phyloP scores from a whole-genome alignment of 371 early-diverging fungal genomes.

The Dichotomocladium elegans region DNA sequence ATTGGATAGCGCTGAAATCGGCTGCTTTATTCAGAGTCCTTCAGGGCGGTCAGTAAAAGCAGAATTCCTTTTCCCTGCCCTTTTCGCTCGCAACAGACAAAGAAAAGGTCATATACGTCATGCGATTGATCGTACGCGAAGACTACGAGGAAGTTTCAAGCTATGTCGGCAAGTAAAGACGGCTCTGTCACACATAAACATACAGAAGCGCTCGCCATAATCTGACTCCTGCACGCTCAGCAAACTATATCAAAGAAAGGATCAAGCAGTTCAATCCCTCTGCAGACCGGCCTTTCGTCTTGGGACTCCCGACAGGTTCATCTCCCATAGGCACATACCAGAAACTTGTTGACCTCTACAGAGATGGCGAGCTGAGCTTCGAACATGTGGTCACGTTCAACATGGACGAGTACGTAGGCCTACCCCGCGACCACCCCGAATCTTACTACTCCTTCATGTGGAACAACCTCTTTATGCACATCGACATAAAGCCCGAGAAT shows the following conservation, averaged over 20 bases:
- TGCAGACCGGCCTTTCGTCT: conserved; percentile 71
- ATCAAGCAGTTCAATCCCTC: conserved; percentile 77
- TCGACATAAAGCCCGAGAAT: conserved; percentile 53
- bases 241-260: conserved; percentile 18
- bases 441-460: conserved; percentile 63
- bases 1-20: no score
- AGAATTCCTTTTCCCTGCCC: no score
- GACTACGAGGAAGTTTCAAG: conserved; percentile 59
- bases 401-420: conserved; percentile 56
- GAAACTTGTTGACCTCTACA: conserved; percentile 42
- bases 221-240: no score
- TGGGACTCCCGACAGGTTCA: conserved; percentile 78
- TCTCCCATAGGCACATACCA: conserved; percentile 43
- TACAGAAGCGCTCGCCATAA: no score
- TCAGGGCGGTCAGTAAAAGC: no score
- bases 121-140: conserved; percentile 73
- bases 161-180: conserved; percentile 62
- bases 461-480: conserved; percentile 56
- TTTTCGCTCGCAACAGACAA: no score
- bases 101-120: conserved; percentile 20
- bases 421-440: conserved; percentile 57
- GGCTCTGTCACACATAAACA: no score
- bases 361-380: conserved; percentile 53
- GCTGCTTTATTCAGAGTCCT: no score
- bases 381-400: conserved; percentile 58